Percentiles rank a stretch among this genome's conserved stretches.
These are phyloP conservation scores for Gynostemma pentaphyllum DNA, from an alignment of 306 rosid species.

Conservation along the genomic window DNA sequence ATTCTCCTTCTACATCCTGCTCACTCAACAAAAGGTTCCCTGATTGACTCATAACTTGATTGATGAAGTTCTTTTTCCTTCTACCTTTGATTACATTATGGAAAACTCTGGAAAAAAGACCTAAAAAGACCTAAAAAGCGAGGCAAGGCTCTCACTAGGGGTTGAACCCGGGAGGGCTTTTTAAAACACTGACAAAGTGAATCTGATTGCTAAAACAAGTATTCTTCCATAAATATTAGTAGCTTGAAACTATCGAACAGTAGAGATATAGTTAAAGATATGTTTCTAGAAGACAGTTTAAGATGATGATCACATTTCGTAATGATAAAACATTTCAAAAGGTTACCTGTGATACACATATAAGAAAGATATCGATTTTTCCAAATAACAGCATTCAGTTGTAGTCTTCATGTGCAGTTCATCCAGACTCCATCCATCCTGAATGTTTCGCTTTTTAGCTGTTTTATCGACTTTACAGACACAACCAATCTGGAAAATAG, in stretches of 20 bases:
- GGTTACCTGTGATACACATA: slow-evolving; percentile 83
- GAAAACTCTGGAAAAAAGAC: too few relatives aligned
- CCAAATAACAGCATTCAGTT: slow-evolving; percentile 72
- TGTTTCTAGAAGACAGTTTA: background rate
- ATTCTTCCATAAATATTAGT: background rate
- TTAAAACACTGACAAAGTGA: too few relatives aligned
- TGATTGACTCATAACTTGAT: too few relatives aligned
- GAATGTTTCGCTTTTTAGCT: slow-evolving; percentile 54
- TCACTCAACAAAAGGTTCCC: too few relatives aligned
- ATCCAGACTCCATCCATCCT: slow-evolving; percentile 62
- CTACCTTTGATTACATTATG: too few relatives aligned
- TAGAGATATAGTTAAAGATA: background rate
- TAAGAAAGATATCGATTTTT: slow-evolving; percentile 67
- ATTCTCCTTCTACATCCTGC: too few relatives aligned
- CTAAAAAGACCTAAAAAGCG: too few relatives aligned
- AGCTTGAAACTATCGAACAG: background rate
- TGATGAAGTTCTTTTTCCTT: too few relatives aligned
- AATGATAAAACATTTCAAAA: background rate
- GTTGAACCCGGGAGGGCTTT: too few relatives aligned
- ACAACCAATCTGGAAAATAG: slow-evolving; percentile 77
- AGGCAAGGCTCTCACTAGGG: too few relatives aligned
- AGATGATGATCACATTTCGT: background rate
- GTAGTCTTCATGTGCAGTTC: slow-evolving; percentile 93
- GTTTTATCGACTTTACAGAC: slow-evolving; percentile 87
- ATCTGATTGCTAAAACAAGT: background rate